Evolutionary conservation across 2,329 filamentous ascomycete species (phyloP), one percentile per base, ranked within the genome.

Genomic region (Penicillium crustosum): DNA sequence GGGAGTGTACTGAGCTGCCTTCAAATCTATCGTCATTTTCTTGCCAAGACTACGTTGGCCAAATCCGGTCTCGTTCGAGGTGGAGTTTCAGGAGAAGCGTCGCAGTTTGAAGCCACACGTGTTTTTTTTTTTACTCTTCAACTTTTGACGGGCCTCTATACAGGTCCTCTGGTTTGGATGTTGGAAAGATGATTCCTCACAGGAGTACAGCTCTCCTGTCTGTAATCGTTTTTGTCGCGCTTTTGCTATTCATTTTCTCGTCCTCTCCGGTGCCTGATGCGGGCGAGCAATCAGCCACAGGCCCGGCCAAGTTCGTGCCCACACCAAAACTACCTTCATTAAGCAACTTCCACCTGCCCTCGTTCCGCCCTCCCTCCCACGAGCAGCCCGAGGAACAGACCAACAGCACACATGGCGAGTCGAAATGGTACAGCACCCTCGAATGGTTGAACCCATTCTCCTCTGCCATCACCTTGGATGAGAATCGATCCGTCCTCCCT

Each of bases 361-460:
- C 87, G 0, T 93, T 93, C 73, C 82, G 83, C 41, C 83, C 84
- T 41, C 83, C 86, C 21, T 83, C 86, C 12, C 91, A 95, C 72
- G 83, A 86, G 60, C 89, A 89, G 19, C 85, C 88, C 3, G 83
- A 86, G 38, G 83, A 87, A 53, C 89, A 93, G 73, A 85, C 86
- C 62, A 91, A 93, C 73, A 93, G 90, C 70, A 89, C 89, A 6
- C 87, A 85, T 70, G 89, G 88, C 49, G 89, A 89, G 60, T 87
- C 89, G 35, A 87, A 86, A 59, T 97, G 93, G 93, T 90, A 91
- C 76, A 87, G 85, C 62, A 88, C 96, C 73, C 95, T 89, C 87
- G 91, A 89, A 72, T 97, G 93, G 92, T 82, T 90, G 67, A 90
- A 89, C 60, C 91, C 93, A 3, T 97, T 97, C 74, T 96, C 92